Evolutionary conservation across 176 grass and related monocot genomes (phyloP).

Genomic region (Carex pumila): DNA sequence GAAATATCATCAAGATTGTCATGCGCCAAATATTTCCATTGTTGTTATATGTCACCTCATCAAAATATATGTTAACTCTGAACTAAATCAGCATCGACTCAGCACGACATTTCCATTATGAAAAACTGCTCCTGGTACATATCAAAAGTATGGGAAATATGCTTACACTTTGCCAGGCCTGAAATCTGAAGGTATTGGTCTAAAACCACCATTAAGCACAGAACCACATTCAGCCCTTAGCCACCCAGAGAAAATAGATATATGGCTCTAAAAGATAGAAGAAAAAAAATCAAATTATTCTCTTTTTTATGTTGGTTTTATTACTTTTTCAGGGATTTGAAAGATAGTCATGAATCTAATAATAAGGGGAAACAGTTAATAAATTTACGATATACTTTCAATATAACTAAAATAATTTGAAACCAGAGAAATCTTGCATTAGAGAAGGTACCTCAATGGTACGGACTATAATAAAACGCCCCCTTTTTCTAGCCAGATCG

Average conservation of each 20-base stretch:
- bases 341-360: not conserved
- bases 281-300: not conserved
- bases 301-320: not conserved
- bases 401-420: not conserved
- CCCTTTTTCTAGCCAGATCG: constrained; percentile 87
- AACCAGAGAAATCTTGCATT: not conserved
- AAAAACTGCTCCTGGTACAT: not conserved
- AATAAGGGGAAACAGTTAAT: not conserved
- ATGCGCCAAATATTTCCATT: not conserved
- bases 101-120: not conserved
- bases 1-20: not conserved
- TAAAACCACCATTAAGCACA: constrained; percentile 41
- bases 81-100: not conserved
- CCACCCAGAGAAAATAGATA: constrained; percentile 80
- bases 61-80: not conserved
- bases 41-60: not conserved
- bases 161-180: constrained; percentile 71
- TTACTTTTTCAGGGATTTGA: not conserved
- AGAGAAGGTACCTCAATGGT: constrained; percentile 67
- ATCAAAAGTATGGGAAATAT: not conserved
- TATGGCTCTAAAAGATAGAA: constrained; percentile 39
- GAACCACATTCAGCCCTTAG: constrained; percentile 68
- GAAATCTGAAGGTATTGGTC: constrained; percentile 60
- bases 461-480: constrained; percentile 64
- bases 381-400: not conserved